Conservation (phyloP, 2,329 filamentous ascomycete genomes). For the Exophiala calicioides region DNA sequence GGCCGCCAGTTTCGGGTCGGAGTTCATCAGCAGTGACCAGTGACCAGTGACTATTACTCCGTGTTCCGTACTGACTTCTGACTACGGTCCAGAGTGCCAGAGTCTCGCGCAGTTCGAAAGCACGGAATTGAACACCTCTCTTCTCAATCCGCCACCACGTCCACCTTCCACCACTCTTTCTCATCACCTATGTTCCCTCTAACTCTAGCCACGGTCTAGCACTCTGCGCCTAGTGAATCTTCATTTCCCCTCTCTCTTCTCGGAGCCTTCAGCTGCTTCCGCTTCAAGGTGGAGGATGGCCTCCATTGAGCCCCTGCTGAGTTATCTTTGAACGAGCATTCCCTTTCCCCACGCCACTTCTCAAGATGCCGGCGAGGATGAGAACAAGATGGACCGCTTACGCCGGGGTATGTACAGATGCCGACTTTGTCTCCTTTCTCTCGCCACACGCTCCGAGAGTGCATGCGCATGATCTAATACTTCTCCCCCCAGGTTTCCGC, state of each 20-base stretch:
- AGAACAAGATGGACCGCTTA: conserved; percentile 54
- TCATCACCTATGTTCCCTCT: not conserved
- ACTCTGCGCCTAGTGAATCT: not conserved
- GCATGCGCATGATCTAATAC: not conserved
- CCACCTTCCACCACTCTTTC: not conserved
- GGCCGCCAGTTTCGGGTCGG: too few species aligned
- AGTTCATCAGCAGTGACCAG: too few species aligned
- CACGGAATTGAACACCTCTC: conserved; percentile 24
- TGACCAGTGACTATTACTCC: too few species aligned
- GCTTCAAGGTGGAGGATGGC: conserved; percentile 24
- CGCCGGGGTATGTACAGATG: conserved; percentile 48
- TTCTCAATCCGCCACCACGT: not conserved
- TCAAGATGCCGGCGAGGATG: conserved; percentile 25
- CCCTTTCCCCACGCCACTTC: conserved; percentile 2
- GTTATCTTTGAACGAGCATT: conserved; percentile 6
- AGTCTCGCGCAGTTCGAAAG: not conserved
- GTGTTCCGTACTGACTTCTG: too few species aligned
- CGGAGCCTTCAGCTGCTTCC: too few species aligned
- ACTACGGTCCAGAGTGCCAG: too few species aligned
- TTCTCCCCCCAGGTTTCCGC: conserved; percentile 65
- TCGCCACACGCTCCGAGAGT: not conserved
- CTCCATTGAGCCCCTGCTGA: not conserved
- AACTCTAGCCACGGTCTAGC: not conserved
- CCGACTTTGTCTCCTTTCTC: not conserved
- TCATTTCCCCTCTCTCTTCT: not conserved